Evolutionary conservation across 768 basidiomycete genomes (phyloP), one percentile per base, ranked within the genome.

Genomic region (Sarcodon sp.): DNA sequence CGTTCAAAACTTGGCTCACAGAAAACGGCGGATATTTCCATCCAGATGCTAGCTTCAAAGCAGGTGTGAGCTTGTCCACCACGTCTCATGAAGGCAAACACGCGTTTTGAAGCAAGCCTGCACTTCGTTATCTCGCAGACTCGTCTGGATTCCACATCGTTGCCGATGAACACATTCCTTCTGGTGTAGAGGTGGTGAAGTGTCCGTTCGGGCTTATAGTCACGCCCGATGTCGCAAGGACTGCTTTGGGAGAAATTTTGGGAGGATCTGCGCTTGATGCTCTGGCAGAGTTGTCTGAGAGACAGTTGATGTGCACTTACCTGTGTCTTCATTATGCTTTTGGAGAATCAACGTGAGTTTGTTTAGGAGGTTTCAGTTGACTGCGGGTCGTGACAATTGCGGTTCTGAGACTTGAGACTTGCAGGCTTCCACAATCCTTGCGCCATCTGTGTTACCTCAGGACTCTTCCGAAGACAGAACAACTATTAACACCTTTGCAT

Each of bases 401-500:
- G 33, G 45, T 34, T 41, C 35, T 46, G 47, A 51, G 44, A 44
- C 21, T 38, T 44, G 32, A 45, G 27, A 34, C 21, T 47, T 45
- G 46, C 52, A 44, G 45, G 8, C 45, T 48, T 48, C 46, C 47
- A 51, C 45, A 54, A 41, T 49, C 9, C 45, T 51, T 73, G 45
- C 54, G 51, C 8, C 82, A 87, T 59, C 57, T 61, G 21, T 71
- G 75, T 2, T 98, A 97, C 60, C 59, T 90, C 27, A 64, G 73
- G 16, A 76, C 72, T 7, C 69, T 96, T 1, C 93, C 93, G 0
- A 27, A 67, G 0, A 44, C 70, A 0, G 63, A 69, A 2, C 67
- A 71, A 46, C 69, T 94, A 0, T 65, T 70, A 11, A 93, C 92
- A 0, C 75, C 91, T 0, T 67, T 91, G 10, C 79, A 86, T 53